These are phyloP conservation scores for Cystoderma amianthinum DNA, from an alignment of 768 basidiomycete genomes.

Conservation along the genomic window DNA sequence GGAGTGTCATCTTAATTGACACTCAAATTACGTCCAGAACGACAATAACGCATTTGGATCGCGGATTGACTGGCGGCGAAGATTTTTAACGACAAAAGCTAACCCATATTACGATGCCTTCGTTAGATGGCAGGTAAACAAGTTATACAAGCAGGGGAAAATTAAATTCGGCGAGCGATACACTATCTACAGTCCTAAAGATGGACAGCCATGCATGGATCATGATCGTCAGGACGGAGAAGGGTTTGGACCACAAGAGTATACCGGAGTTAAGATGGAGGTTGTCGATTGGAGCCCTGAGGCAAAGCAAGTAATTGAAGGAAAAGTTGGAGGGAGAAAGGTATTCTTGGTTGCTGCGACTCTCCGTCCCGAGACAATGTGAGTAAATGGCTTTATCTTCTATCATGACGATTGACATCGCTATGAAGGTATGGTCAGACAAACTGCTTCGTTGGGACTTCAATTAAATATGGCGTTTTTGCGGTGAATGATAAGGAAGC, in stretches of 20 bases:
- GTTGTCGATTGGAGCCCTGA: constrained; percentile 77
- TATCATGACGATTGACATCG: constrained; percentile 3
- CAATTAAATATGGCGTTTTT: constrained; percentile 89
- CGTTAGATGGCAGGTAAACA: constrained; percentile 98
- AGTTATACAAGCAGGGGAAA: constrained; percentile 77
- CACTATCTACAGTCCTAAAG: constrained; percentile 97
- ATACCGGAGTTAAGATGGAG: constrained; percentile 92
- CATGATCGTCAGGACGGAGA: constrained; percentile 96
- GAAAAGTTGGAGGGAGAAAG: constrained; percentile 69
- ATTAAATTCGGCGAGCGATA: constrained; percentile 98
- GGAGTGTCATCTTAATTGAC: constrained; percentile 1
- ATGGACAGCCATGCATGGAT: constrained; percentile 99
- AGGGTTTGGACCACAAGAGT: constrained; percentile 91
- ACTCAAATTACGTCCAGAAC: constrained; percentile 9
- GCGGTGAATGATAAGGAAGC: constrained; percentile 83
- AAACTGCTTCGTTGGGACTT: constrained; percentile 91
- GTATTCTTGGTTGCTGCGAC: constrained; percentile 96
- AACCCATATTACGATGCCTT: constrained; percentile 98
- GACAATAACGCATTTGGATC: constrained; percentile 90
- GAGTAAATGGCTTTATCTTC: constrained; percentile 17
- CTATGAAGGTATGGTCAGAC: constrained; percentile 89
- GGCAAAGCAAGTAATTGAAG: constrained; percentile 56
- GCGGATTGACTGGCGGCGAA: constrained; percentile 94
- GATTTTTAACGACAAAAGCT: constrained; percentile 89
- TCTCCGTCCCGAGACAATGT: constrained; percentile 96